These are phyloP conservation scores for Lentinula sp. DNA, from an alignment of 768 basidiomycete genomes.

Conservation along the genomic window DNA sequence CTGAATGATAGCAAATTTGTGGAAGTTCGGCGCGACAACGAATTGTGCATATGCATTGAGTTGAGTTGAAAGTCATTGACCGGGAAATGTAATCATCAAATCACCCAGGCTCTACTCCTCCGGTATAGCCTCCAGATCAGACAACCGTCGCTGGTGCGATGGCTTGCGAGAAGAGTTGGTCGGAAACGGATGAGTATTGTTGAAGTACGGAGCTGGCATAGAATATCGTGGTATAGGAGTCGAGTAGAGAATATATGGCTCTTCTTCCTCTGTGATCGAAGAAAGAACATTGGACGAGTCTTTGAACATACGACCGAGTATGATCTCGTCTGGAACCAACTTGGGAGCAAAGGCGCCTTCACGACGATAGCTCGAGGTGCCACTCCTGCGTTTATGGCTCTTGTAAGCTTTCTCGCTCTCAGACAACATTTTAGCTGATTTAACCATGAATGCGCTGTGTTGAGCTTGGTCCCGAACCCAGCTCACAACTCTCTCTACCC, in stretches of 20 bases:
- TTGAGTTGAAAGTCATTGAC: not conserved
- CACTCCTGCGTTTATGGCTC: not conserved
- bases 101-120: not conserved
- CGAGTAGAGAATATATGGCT: constrained; percentile 2
- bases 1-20: no score
- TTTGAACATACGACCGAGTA: not conserved
- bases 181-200: not conserved
- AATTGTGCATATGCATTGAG: not conserved
- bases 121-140: constrained; percentile 4
- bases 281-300: not conserved
- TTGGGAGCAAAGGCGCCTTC: not conserved
- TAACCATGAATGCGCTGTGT: not conserved
- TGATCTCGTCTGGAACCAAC: not conserved
- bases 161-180: not conserved
- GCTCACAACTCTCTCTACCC: not conserved
- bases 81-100: not conserved
- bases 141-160: not conserved
- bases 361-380: not conserved
- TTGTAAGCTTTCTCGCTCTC: not conserved
- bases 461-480: constrained; percentile 1
- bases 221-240: not conserved
- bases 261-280: not conserved
- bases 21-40: no score
- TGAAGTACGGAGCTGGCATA: not conserved
- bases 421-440: not conserved